Base-by-base conservation (phyloP, 345 rosid species). In the Noccaea caerulescens region DNA sequence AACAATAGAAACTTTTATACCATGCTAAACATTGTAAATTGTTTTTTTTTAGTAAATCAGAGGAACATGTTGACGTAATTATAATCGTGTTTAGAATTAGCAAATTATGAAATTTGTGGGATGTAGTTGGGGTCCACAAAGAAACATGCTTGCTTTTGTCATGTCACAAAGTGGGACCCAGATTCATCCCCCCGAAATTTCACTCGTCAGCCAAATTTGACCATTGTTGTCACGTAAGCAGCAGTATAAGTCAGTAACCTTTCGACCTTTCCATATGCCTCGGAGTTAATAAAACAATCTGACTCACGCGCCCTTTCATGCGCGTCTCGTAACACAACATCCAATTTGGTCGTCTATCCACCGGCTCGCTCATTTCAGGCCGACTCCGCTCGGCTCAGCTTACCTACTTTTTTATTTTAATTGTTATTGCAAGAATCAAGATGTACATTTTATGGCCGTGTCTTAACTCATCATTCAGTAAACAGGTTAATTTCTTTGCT, bases 131-230 rank as follows among this genome's bases (percentile, higher is more conserved):
- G 65, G 3, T 30, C 77, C 43, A 16, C 8, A 37, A 47, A 63
- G 42, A 42, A 62, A 30, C 30, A 71, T 43, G 63, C 23, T 55
- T 2, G 51, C 50, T 47, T 46, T 63, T 30, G 71, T 72, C 77
- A 38, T 38, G 66, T 56, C 71, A 57, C 20, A 8, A 57, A 16
- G 27, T 32, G 44, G 77, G 71, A 47, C 77, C 59, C 66, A 46
- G n/a, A 38, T 64, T 27, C 10, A 43, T 10, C 14, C 20, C 49
- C 16, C 4, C 33, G 23, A 20, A 27, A 6, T 10, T 41, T 60
- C 12, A 60, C 65, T 60, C 43, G 58, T 47, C 50, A 65, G 66
- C 77, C 77, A 72, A 57, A 7, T 49, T 72, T 72, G 71, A 56
- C 71, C 39, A 39, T 72, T 54, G 32, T 11, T 11, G 58, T 47